Conservation (phyloP, 2,329 filamentous ascomycete genomes). For the Fusarium tanahbumbuense region DNA sequence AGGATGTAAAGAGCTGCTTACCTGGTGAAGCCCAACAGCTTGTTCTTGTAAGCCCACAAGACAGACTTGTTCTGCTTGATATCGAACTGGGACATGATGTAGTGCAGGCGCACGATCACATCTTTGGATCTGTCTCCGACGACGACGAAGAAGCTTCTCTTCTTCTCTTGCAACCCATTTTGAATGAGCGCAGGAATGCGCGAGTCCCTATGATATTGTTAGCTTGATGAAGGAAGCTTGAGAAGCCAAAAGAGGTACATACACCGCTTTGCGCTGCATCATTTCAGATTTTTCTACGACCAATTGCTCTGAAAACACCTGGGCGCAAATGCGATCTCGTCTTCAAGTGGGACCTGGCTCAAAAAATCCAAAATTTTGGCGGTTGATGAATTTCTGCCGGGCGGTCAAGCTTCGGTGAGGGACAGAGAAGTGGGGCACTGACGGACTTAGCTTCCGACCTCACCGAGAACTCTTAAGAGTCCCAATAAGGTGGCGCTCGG, state of each 20-base stretch:
- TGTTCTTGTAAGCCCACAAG: constrained; percentile 98
- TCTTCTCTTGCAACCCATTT: constrained; percentile 95
- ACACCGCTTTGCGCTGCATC: constrained; percentile 71
- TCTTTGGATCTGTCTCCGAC: constrained; percentile 94
- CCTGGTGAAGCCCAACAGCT: constrained; percentile 91
- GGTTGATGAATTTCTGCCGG: constrained; percentile 53
- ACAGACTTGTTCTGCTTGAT: constrained; percentile 93
- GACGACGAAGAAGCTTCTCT: constrained; percentile 96
- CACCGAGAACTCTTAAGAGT: constrained; percentile 6
- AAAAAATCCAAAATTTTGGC: constrained; percentile 56
- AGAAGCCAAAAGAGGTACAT: constrained; percentile 40
- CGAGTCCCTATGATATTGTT: constrained; percentile 71
- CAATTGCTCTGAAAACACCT: constrained; percentile 46
- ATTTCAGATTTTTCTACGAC: constrained; percentile 47
- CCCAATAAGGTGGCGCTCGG: neutral
- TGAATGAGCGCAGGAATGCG: constrained; percentile 90
- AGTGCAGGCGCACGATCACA: constrained; percentile 92
- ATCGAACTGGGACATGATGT: constrained; percentile 90
- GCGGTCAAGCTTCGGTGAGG: constrained; percentile 48
- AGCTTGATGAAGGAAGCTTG: neutral
- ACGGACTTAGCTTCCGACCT: constrained; percentile 4
- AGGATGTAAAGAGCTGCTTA: constrained; percentile 45
- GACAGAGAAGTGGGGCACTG: constrained; percentile 22
- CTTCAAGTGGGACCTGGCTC: constrained; percentile 41
- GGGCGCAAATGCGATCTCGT: constrained; percentile 47